phyloP scores from a whole-genome alignment of 768 basidiomycete genomes.

The Termitomyces sp. region DNA sequence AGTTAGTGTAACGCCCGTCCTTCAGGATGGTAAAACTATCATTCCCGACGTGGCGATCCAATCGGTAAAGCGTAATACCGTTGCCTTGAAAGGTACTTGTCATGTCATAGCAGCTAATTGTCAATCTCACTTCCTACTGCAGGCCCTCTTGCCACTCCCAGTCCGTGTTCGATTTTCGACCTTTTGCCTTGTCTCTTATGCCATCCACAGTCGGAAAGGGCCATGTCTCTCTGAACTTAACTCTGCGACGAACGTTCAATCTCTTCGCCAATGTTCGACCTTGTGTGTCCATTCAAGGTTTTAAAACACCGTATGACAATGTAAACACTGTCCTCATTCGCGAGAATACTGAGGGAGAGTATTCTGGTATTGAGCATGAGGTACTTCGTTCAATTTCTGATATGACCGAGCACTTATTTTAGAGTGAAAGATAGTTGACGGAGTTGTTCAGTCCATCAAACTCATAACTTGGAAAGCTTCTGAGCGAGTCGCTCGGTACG shows the following conservation, averaged over 20 bases:
- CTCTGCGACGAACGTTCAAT: slow-evolving; percentile 94
- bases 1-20: slow-evolving; percentile 90
- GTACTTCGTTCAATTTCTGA: slow-evolving; percentile 31
- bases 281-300: slow-evolving; percentile 92
- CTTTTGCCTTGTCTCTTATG: neutral
- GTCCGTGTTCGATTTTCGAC: slow-evolving; percentile 41
- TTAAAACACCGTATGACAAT: slow-evolving; percentile 97
- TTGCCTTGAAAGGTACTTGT: slow-evolving; percentile 86
- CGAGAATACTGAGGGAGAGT: slow-evolving; percentile 99
- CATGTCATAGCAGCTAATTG: neutral
- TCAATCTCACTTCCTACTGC: slow-evolving; percentile 2
- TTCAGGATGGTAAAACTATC: slow-evolving; percentile 94
- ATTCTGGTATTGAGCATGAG: slow-evolving; percentile 99
- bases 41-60: slow-evolving; percentile 90
- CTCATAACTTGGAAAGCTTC: slow-evolving; percentile 99
- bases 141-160: slow-evolving; percentile 97
- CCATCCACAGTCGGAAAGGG: slow-evolving; percentile 83
- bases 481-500: slow-evolving; percentile 96
- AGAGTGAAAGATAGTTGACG: slow-evolving; percentile 71
- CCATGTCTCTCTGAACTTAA: slow-evolving; percentile 96
- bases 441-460: slow-evolving; percentile 99
- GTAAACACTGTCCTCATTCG: slow-evolving; percentile 98
- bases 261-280: slow-evolving; percentile 98
- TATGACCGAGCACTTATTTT: neutral
- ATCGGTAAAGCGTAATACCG: slow-evolving; percentile 94